Percentiles rank a stretch among this genome's conserved stretches.
These are phyloP conservation scores for Metahyphopichia silvanorum DNA, from an alignment of 805 yeast genomes.

Conservation along the genomic window DNA sequence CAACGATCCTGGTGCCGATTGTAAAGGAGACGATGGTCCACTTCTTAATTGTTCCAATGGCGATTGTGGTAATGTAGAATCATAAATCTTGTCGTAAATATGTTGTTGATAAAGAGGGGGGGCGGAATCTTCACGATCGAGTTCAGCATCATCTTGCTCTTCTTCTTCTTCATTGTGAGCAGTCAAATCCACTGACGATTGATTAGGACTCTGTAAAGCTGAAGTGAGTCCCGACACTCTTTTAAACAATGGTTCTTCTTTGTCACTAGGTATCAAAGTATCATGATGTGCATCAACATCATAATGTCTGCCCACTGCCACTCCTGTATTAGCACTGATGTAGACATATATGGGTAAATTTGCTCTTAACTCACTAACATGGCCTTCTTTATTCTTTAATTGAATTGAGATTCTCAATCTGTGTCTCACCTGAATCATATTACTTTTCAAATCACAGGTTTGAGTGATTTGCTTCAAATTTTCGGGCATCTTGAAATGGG, in stretches of 20 bases:
- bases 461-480: conserved; percentile 40
- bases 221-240: conserved; percentile 5
- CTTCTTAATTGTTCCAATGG: conserved; percentile 35
- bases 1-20: conserved; percentile 10
- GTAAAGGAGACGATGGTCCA: conserved; percentile 7
- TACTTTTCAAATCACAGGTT: conserved; percentile 37
- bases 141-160: conserved; percentile 15
- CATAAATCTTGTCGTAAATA: conserved; percentile 34
- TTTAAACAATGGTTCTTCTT: conserved; percentile 29
- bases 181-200: conserved; percentile 9
- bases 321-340: conserved; percentile 38
- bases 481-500: conserved; percentile 38
- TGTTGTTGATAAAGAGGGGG: conserved; percentile 45
- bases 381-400: conserved; percentile 47
- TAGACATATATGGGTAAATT: conserved; percentile 47
- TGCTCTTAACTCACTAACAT: conserved; percentile 49
- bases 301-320: conserved; percentile 30
- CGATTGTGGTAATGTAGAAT: conserved; percentile 28
- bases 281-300: conserved; percentile 28
- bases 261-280: conserved; percentile 13
- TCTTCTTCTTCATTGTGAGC: conserved; percentile 11
- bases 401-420: conserved; percentile 42
- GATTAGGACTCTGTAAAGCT: conserved; percentile 5
- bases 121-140: conserved; percentile 28
- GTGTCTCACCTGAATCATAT: conserved; percentile 44